Evolutionary conservation across 2,329 filamentous ascomycete species (phyloP), one percentile per base, ranked within the genome.

Genomic region (Diaporthe aspalathi): DNA sequence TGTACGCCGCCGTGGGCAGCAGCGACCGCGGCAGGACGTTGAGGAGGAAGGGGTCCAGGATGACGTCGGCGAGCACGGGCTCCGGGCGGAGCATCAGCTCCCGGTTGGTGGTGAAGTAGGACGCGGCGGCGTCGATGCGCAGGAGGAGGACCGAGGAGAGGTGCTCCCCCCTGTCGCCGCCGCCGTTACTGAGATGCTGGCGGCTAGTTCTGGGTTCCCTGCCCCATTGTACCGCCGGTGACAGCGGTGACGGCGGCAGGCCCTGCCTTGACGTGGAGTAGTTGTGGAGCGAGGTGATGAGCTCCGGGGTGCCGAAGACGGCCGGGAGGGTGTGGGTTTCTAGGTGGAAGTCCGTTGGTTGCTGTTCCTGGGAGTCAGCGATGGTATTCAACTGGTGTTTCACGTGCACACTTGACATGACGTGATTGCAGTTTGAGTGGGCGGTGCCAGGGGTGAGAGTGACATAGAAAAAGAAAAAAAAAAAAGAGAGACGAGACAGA

Each of bases 21-120:
- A 98, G 84, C 5, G 94, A 97, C 66, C 85, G 86, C 16, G 96
- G 96, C 67, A 98, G 86, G 20, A 94, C 78, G 83, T 97, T 96
- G 77, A 91, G 82, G 50, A 97, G 73, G 78, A 92, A 98, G 0
- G 94, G 94, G 80, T 98, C 96, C 29, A 99, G 88, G 76, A 98
- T 93, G 80, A 91, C 81, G 76, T 99, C 95, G 66, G 92, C 92
- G 67, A 90, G 84, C 5, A 98, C 94, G 0, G 90, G 89, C 2
- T 91, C 91, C 17, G 93, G 92, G 73, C 86, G 77, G 62, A 84
- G 81, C 95, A 98, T 98, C 77, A 97, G 87, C 1, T 87, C 87
- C 73, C 84, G 81, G 78, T 97, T 88, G 71, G 90, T 86, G 14
- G 93, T 92, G 81, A 93, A 97, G 84, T 95, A 99, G 77, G 97